A percentile compares a stretch with the other conserved stretches of the same genome.
Conservation (phyloP, 2,329 filamentous ascomycete species). For the Leptographium lundbergii region DNA sequence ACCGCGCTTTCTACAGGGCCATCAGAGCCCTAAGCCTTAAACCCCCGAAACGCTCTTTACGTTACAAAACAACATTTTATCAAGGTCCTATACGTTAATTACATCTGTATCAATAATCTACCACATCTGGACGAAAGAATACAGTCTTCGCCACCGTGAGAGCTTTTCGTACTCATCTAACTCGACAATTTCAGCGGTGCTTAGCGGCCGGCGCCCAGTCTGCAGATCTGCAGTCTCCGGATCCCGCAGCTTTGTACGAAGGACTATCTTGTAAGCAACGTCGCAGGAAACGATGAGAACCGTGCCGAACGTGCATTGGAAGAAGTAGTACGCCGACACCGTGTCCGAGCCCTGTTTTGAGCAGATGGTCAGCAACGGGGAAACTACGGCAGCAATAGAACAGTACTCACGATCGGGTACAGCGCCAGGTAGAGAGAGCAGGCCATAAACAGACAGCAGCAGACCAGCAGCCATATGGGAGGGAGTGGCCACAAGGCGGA, state of each 20-base stretch:
- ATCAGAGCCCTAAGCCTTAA: too few relatives aligned
- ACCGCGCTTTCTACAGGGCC: too few relatives aligned
- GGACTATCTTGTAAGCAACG: neutral
- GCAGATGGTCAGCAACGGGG: neutral
- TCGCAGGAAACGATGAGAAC: neutral
- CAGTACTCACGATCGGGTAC: slow-evolving; percentile 2
- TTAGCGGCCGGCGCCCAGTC: neutral
- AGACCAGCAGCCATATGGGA: slow-evolving; percentile 2
- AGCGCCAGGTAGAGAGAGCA: slow-evolving; percentile 5
- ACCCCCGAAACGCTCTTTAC: too few relatives aligned
- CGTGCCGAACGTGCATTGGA: slow-evolving; percentile 5
- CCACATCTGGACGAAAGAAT: neutral
- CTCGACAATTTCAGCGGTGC: neutral
- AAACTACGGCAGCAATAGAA: neutral
- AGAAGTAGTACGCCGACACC: slow-evolving; percentile 4
- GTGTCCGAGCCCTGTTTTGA: neutral
- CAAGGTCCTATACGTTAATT: too few relatives aligned
- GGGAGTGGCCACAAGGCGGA: slow-evolving; percentile 2
- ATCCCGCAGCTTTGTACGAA: neutral
- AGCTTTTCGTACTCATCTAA: neutral
- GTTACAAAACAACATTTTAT: too few relatives aligned
- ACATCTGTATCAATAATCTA: neutral
- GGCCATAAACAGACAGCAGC: slow-evolving; percentile 1
- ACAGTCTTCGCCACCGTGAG: neutral
- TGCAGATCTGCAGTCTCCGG: neutral